phyloP scores from a whole-genome alignment of 345 rosid genomes.

The rapeseed (Brassica napus) region DNA sequence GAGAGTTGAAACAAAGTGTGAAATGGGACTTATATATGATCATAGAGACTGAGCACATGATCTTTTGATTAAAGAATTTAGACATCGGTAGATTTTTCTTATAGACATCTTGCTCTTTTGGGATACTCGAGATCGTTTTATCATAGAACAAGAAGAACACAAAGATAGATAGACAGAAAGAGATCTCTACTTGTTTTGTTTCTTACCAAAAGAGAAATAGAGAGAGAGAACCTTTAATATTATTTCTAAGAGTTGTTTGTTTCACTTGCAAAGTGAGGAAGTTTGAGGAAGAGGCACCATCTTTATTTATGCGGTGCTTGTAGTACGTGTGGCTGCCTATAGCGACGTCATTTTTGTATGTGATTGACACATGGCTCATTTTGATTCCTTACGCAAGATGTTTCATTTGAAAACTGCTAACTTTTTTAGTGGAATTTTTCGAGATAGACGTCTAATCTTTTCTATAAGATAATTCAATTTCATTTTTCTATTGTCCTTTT shows the following conservation, averaged over 20 bases:
- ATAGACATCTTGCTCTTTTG: slow-evolving; percentile 29
- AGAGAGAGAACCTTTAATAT: slow-evolving; percentile 2
- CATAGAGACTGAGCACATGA: slow-evolving; percentile 41
- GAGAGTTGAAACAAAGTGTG: slow-evolving; percentile 37
- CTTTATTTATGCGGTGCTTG: slow-evolving; percentile 33
- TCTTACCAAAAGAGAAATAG: slow-evolving; percentile 16
- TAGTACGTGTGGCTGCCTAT: slow-evolving; percentile 14
- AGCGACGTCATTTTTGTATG: background rate
- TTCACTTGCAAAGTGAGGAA: slow-evolving; percentile 30
- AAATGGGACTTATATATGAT: slow-evolving; percentile 6
- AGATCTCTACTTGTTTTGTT: slow-evolving; percentile 15
- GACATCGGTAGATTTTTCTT: slow-evolving; percentile 12
- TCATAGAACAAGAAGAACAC: slow-evolving; percentile 21
- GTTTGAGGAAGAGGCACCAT: slow-evolving; percentile 17
- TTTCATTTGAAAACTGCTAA: background rate
- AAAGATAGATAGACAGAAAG: background rate
- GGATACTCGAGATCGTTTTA: background rate
- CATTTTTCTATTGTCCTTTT: background rate
- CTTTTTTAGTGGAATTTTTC: slow-evolving; percentile 16
- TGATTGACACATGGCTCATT: slow-evolving; percentile 13
- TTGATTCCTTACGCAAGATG: background rate
- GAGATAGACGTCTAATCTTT: slow-evolving; percentile 19
- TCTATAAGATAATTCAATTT: background rate
- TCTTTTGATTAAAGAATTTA: slow-evolving; percentile 40
- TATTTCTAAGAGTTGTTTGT: background rate